A percentile compares a stretch with the other conserved stretches of the same genome.
Evolutionary conservation across 2,329 filamentous ascomycete genomes (phyloP).

Genomic region (Fusarium buxicola): DNA sequence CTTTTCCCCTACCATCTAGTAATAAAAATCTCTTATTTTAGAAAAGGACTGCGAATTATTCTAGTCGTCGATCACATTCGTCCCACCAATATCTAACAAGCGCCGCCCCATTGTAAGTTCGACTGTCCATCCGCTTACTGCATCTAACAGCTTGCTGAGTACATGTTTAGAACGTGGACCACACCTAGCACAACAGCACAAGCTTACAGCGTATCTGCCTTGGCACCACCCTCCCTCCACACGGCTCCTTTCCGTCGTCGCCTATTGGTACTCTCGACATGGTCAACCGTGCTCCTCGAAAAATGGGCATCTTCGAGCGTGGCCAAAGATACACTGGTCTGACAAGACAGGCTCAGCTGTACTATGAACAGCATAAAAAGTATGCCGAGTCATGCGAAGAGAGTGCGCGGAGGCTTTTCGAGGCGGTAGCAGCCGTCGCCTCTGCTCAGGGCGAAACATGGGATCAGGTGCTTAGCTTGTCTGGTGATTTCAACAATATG

Average conservation of each 20-base stretch:
- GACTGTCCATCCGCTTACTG: too few relatives aligned
- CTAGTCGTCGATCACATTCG: background rate
- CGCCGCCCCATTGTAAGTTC: background rate
- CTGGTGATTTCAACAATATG: background rate
- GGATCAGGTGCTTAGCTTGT: background rate
- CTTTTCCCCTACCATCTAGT: background rate
- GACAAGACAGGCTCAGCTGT: background rate
- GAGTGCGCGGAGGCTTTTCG: background rate
- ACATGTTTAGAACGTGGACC: too few relatives aligned
- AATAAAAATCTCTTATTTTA: background rate
- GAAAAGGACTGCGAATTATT: background rate
- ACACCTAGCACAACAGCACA: too few relatives aligned
- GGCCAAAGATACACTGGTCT: conserved; percentile 2
- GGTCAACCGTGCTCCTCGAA: background rate
- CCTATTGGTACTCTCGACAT: background rate
- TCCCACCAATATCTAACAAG: background rate
- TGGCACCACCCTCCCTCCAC: too few relatives aligned
- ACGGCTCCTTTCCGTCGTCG: too few relatives aligned
- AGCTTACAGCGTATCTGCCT: too few relatives aligned
- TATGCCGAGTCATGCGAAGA: background rate
- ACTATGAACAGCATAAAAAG: conserved; percentile 1
- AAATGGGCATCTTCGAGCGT: conserved; percentile 3
- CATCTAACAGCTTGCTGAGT: too few relatives aligned
- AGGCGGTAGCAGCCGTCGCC: background rate
- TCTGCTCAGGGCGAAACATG: background rate